Percentiles rank a stretch among this genome's conserved stretches.
phyloP scores from a whole-genome alignment of 176 grass and related monocot species.

The Zizania latifolia region DNA sequence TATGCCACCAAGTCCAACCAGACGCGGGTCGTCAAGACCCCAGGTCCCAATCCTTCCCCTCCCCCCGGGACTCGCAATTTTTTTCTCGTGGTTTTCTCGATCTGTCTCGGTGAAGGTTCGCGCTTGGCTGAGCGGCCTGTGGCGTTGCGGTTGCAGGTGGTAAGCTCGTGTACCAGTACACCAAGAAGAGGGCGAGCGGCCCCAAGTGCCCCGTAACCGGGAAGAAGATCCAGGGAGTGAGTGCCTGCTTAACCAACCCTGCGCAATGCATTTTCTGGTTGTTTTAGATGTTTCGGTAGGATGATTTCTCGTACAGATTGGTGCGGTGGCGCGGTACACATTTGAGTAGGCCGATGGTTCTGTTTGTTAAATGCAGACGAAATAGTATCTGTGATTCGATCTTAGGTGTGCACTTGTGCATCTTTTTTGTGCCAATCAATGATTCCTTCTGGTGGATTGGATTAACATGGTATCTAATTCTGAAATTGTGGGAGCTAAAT shows the following conservation, averaged over 20 bases:
- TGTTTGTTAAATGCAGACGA: not conserved
- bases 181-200: conserved; percentile 84
- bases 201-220: conserved; percentile 94
- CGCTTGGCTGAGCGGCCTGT: not conserved
- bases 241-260: not conserved
- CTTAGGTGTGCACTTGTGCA: too few species aligned
- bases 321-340: not conserved
- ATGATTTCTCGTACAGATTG: not conserved
- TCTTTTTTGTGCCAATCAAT: too few species aligned
- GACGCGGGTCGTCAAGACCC: conserved; percentile 93
- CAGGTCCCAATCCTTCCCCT: conserved; percentile 37
- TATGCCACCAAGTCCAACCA: conserved; percentile 98
- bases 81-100: not conserved
- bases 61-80: not conserved
- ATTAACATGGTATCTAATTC: too few species aligned
- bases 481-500: too few species aligned
- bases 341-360: not conserved
- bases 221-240: conserved; percentile 94
- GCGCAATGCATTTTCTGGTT: not conserved
- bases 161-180: conserved; percentile 92
- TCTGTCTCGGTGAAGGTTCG: not conserved
- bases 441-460: too few species aligned
- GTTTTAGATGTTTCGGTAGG: not conserved
- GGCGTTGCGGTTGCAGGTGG: conserved; percentile 45
- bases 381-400: not conserved